These are phyloP conservation scores for Sporothrix globosa DNA, from an alignment of 2,329 filamentous ascomycete genomes.

Conservation along the genomic window DNA sequence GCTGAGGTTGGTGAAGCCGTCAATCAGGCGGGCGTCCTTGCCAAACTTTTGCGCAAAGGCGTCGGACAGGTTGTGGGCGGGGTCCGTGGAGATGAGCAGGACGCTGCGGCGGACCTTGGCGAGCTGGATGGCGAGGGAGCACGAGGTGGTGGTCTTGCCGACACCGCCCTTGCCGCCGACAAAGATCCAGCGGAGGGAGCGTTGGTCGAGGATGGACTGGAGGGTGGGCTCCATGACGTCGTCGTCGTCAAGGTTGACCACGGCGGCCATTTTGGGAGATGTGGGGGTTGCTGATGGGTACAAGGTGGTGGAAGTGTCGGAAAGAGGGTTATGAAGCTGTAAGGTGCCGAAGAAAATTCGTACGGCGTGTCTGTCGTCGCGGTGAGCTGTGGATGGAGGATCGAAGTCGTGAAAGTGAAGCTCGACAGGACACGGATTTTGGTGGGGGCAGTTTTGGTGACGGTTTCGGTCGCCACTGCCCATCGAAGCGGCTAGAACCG, in stretches of 20 bases:
- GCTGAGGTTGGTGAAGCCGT: slow-evolving; percentile 90
- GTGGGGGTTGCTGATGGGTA: background rate
- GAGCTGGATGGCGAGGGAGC: slow-evolving; percentile 96
- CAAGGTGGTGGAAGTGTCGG: background rate
- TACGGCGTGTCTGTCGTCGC: background rate
- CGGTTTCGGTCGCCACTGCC: slow-evolving; percentile 13
- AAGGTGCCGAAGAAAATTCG: no score
- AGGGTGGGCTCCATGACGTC: slow-evolving; percentile 88
- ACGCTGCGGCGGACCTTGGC: slow-evolving; percentile 93
- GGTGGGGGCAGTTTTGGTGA: slow-evolving; percentile 6
- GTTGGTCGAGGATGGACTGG: slow-evolving; percentile 92
- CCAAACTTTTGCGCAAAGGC: slow-evolving; percentile 99
- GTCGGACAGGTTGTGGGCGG: slow-evolving; percentile 96
- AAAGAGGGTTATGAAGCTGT: background rate
- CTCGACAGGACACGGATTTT: background rate
- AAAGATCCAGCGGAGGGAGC: slow-evolving; percentile 96
- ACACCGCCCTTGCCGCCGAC: slow-evolving; percentile 98
- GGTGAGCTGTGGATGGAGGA: background rate
- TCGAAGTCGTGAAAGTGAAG: background rate
- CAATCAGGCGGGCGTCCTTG: slow-evolving; percentile 91
- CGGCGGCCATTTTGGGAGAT: slow-evolving; percentile 44
- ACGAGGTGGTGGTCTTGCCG: slow-evolving; percentile 99
- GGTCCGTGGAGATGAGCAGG: slow-evolving; percentile 96
- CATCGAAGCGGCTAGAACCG: slow-evolving; percentile 33
- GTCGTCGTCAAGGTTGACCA: slow-evolving; percentile 60